Percentiles rank a stretch among this genome's conserved stretches.
phyloP scores from a whole-genome alignment of 2,329 filamentous ascomycete species.

The Aspergillus sp. region DNA sequence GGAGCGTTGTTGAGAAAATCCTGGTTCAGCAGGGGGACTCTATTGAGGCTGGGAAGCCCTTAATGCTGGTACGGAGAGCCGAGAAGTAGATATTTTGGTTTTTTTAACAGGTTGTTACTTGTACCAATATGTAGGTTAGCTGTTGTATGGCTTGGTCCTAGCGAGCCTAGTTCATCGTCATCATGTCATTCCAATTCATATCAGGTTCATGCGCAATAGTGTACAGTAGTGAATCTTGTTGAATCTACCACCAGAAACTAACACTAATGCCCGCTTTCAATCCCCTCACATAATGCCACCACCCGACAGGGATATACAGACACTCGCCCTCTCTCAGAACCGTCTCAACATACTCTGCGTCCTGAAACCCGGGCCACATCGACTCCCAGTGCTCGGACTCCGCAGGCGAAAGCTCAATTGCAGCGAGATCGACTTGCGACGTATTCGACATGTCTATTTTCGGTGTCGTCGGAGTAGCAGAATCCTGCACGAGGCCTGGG shows the following conservation, averaged over 20 bases:
- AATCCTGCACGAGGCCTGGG: background rate
- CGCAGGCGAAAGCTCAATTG: conserved; percentile 60
- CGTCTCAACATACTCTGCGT: conserved; percentile 71
- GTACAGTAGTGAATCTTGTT: background rate
- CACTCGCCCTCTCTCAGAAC: conserved; percentile 81
- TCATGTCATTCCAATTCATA: background rate
- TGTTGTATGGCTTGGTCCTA: background rate
- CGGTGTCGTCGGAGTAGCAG: conserved; percentile 16
- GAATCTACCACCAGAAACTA: conserved; percentile 87
- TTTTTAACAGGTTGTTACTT: background rate
- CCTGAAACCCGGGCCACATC: conserved; percentile 60
- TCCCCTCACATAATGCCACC: conserved; percentile 97
- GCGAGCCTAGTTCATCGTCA: background rate
- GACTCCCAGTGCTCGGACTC: conserved; percentile 48
- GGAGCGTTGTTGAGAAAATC: conserved; percentile 44
- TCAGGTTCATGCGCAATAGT: background rate
- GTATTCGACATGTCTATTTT: conserved; percentile 90
- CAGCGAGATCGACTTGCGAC: conserved; percentile 75
- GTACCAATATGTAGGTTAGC: background rate
- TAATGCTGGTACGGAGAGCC: conserved; percentile 34
- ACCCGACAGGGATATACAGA: conserved; percentile 87
- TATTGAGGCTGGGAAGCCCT: conserved; percentile 41
- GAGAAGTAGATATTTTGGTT: background rate
- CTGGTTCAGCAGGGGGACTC: conserved; percentile 46
- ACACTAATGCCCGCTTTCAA: conserved; percentile 89